Base-by-base conservation (phyloP, 1,284 basidiomycete genomes). In the Sanghuangporus weigelae region DNA sequence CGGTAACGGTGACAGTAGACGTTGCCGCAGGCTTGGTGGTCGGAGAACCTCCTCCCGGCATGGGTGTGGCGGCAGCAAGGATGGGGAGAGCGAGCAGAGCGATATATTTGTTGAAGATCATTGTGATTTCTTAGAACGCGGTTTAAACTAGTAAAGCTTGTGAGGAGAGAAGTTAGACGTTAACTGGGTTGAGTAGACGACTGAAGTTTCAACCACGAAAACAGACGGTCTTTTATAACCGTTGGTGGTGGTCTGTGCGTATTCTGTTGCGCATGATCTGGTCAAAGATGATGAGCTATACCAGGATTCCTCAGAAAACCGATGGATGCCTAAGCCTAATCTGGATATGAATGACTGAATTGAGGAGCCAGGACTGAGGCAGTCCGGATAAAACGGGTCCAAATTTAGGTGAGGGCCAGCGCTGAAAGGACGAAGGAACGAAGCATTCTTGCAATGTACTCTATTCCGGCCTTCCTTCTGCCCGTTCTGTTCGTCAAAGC, bases 401-500 rank as follows among this genome's bases (percentile, higher is more conserved):
- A 31, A 31, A 31, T 31, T 31, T 31, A 3, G 26, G 26, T 31
- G 14, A 12, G 8, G 42, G 8, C 12, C 42, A 44, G 42, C 42
- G 42, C 42, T 19, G 42, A 19, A 19, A 44, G n/a, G n/a, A 44
- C 3, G 26, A 11, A 53, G 31, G 21, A 31, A 35, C 7, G 23
- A 26, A 53, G 51, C 51, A 31, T 31, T 26, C 8, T 7, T 14
- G 26, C 51, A 14, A 10, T 10, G 51, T 2, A 53, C 51, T 6
- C 51, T 23, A 1, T 23, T 53, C 26, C 12, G 8, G 16, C 5
- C 11, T 3, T 36, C 74, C 70, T 8, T 83, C 80, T 79, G 62
- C 71, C 0, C 73, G 71, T 2, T 82, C 82, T 71, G 79, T 78
- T 66, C 81, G 79, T 70, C 76, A 81, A 69, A 75, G 23, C 75